Base-by-base conservation (phyloP, 768 basidiomycete genomes). In the Calocybe indica region DNA sequence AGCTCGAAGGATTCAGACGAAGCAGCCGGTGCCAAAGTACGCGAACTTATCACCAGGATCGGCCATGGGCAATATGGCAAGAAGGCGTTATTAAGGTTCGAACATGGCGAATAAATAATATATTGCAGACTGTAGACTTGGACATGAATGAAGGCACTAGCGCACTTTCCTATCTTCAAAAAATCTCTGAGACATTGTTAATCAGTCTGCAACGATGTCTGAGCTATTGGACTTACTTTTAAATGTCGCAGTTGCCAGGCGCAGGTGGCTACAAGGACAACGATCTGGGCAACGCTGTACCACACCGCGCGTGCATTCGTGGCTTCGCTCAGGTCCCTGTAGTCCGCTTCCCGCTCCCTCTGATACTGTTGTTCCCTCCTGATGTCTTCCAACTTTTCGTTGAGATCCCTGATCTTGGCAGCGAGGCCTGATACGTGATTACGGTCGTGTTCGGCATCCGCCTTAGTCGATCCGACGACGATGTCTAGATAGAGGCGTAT, bases 311-410 rank as follows among this genome's bases (percentile, higher is more conserved):
- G 72, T n/a, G 85, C 70, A 68, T 99, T 99, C 35, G 92, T 95
- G 11, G 67, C 64, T 67, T 99, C 96, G 56, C 90, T 93, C 52
- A 97, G 66, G 66, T 92, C 72, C 35, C 96, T 73, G 62, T 88
- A 99, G 56, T 89, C 85, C 8, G 88, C 75, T 67, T 99, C 96
- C 54, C 96, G 74, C 69, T 99, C 95, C 37, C 96, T 78, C 71
- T 98, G 95, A 62, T 97, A 99, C 66, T 94, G 90, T 69, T 99
- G 96, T 67, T 98, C 96, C 22, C 92, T 75, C 40, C 92, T 77
- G 47, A 98, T 87, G 57, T 95, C 92, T 64, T 89, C 90, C 42
- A 99, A 74, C 65, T 92, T 95, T 59, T 83, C 78, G 68, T 98
- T 99, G 52, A 99, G 73, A 58, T 98, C 96, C 28, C 91, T 83